A percentile compares a stretch with the other conserved stretches of the same genome.
Conservation (phyloP, 495 filamentous ascomycete species). For the Hypoxylon rickii region DNA sequence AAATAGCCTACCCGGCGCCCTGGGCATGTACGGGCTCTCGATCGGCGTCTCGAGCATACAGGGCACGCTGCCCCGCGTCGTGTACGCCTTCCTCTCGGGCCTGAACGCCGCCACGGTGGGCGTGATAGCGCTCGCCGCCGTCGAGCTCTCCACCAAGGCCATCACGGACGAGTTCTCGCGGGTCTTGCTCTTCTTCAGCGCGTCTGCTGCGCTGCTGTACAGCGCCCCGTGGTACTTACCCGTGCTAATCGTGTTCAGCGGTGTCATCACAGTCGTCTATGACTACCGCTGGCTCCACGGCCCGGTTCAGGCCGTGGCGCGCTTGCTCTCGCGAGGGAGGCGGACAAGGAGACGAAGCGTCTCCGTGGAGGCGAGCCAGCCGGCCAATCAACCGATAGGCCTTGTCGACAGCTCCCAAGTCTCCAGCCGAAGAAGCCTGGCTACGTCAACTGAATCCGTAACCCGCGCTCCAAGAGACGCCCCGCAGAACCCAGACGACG, state of each 20-base stretch:
- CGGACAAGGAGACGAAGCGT: background rate
- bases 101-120: conserved; percentile 81
- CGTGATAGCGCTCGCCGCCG: conserved; percentile 77
- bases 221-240: conserved; percentile 86
- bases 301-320: conserved; percentile 19
- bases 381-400: background rate
- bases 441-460: background rate
- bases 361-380: conserved; percentile 3
- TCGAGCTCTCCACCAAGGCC: conserved; percentile 73
- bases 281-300: conserved; percentile 60
- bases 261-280: conserved; percentile 61
- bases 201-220: conserved; percentile 71
- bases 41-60: conserved; percentile 67
- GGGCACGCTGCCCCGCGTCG: conserved; percentile 63
- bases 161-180: conserved; percentile 74
- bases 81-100: conserved; percentile 77
- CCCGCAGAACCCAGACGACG: conserved; percentile 18
- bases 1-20: conserved; percentile 70
- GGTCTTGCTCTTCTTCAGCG: conserved; percentile 71
- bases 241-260: conserved; percentile 63
- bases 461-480: background rate
- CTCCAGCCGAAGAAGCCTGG: background rate
- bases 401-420: background rate
- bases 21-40: conserved; percentile 76
- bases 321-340: background rate